These are phyloP conservation scores for Bombardia bombarda DNA, from an alignment of 495 filamentous ascomycete species.

Conservation along the genomic window DNA sequence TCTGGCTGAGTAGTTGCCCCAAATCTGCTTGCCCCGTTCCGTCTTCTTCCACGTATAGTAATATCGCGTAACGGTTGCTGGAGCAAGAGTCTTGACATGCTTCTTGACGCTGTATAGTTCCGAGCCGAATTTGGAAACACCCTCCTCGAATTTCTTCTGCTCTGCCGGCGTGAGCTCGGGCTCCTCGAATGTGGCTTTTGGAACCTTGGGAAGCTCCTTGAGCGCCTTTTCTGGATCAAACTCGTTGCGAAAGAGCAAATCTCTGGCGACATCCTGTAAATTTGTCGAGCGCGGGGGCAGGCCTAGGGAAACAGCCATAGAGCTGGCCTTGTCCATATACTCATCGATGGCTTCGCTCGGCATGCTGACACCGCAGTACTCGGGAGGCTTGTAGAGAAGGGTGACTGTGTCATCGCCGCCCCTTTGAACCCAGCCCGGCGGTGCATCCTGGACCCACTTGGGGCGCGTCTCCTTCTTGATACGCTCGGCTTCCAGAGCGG, in stretches of 20 bases:
- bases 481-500: conserved; percentile 74
- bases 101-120: conserved; percentile 77
- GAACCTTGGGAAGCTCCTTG: conserved; percentile 55
- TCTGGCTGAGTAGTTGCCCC: conserved; percentile 78
- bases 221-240: conserved; percentile 70
- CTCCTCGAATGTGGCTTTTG: conserved; percentile 73
- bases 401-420: conserved; percentile 65
- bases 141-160: conserved; percentile 85
- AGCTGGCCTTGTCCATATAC: conserved; percentile 64
- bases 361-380: conserved; percentile 40
- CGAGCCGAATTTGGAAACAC: conserved; percentile 81
- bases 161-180: conserved; percentile 74
- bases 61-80: conserved; percentile 75
- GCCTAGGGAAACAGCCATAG: conserved; percentile 52
- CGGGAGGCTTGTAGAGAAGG: conserved; percentile 54
- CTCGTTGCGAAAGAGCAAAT: conserved; percentile 60
- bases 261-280: conserved; percentile 76
- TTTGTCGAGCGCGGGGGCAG: conserved; percentile 70
- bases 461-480: conserved; percentile 70
- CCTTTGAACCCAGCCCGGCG: conserved; percentile 71
- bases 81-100: conserved; percentile 72
- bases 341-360: conserved; percentile 48
- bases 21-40: conserved; percentile 71
- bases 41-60: conserved; percentile 99
- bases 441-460: conserved; percentile 89